These are phyloP conservation scores for Cucurbita moschata DNA, from an alignment of 306 rosid species.

Conservation along the genomic window DNA sequence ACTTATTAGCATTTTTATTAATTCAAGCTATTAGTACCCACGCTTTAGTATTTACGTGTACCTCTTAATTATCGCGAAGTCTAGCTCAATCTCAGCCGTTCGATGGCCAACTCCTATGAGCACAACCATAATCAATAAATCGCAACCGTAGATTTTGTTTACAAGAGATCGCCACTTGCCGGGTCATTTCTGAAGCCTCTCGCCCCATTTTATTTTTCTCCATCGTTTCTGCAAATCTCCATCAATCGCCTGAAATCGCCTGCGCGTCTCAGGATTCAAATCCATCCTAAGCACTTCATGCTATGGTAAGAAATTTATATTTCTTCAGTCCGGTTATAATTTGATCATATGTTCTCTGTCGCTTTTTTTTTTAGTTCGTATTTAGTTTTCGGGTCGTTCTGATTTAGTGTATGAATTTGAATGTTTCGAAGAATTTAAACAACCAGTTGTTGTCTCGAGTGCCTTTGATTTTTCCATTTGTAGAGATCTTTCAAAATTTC, in stretches of 20 bases:
- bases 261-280: neutral
- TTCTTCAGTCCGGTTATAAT: neutral
- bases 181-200: neutral
- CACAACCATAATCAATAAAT: neutral
- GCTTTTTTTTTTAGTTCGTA: too few relatives aligned
- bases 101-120: neutral
- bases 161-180: neutral
- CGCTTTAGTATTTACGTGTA: conserved; percentile 13
- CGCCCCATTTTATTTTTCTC: neutral
- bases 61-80: neutral
- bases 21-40: neutral
- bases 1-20: too few relatives aligned
- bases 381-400: neutral
- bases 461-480: neutral
- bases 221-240: conserved; percentile 2
- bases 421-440: neutral
- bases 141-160: conserved; percentile 7
- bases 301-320: conserved; percentile 22
- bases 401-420: neutral
- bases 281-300: neutral
- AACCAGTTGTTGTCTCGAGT: neutral
- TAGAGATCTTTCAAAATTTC: neutral
- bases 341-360: neutral
- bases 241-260: neutral
- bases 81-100: conserved; percentile 4